A percentile compares a stretch with the other conserved stretches of the same genome.
These are phyloP conservation scores for Boletus pseudopeckii DNA, from an alignment of 768 basidiomycete species.

Conservation along the genomic window DNA sequence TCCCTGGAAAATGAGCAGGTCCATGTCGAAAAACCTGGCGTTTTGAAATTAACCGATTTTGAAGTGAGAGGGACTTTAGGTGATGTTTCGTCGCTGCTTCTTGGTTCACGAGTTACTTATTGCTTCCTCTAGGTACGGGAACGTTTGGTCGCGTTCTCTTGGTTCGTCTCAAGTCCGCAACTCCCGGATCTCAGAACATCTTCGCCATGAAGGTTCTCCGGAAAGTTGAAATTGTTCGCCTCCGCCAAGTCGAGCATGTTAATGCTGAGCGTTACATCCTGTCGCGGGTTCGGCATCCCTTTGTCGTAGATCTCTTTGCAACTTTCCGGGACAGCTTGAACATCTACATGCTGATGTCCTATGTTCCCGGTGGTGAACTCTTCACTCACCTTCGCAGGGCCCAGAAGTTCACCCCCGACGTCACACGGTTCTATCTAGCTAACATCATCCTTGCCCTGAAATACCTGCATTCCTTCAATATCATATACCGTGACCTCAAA, in stretches of 20 bases:
- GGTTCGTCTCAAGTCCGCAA: slow-evolving; percentile 68
- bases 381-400: slow-evolving; percentile 96
- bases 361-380: slow-evolving; percentile 94
- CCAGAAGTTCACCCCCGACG: slow-evolving; percentile 92
- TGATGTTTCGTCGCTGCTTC: slow-evolving; percentile 30
- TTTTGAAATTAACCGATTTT: slow-evolving; percentile 69
- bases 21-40: slow-evolving; percentile 54
- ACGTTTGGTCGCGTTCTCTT: slow-evolving; percentile 94
- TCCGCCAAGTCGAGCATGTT: slow-evolving; percentile 97
- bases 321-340: slow-evolving; percentile 96
- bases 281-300: slow-evolving; percentile 87
- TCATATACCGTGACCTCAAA: slow-evolving; percentile 98
- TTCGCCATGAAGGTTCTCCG: slow-evolving; percentile 90
- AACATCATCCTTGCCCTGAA: slow-evolving; percentile 93
- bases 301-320: slow-evolving; percentile 93
- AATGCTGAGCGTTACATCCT: slow-evolving; percentile 95
- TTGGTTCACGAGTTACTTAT: slow-evolving; percentile 3
- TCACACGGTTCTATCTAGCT: slow-evolving; percentile 96
- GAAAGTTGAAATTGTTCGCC: slow-evolving; percentile 79
- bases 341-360: slow-evolving; percentile 97
- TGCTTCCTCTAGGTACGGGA: slow-evolving; percentile 69
- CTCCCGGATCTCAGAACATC: slow-evolving; percentile 40
- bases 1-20: slow-evolving; percentile 69
- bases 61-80: slow-evolving; percentile 78
- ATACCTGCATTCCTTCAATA: slow-evolving; percentile 93